Conservation (phyloP, 2,329 filamentous ascomycete genomes). For the Rhynchosporium graminicola region DNA sequence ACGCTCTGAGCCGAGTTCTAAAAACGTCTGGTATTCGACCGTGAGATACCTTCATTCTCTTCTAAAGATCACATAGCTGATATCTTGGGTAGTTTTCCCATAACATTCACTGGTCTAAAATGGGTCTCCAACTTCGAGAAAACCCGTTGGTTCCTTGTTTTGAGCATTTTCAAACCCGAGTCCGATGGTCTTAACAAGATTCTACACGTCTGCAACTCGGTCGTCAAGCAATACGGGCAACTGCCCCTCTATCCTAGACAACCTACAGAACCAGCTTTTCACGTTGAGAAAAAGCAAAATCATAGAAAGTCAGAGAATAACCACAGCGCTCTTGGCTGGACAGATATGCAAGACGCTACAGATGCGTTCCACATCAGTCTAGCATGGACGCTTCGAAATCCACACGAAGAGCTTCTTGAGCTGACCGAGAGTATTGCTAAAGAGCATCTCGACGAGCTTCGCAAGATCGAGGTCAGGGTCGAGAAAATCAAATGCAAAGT, state of each 20-base stretch:
- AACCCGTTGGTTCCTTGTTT: constrained; percentile 81
- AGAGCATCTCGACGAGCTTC: constrained; percentile 27
- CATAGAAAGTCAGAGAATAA: not conserved
- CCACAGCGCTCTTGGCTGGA: constrained; percentile 30
- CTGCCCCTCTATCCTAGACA: constrained; percentile 64
- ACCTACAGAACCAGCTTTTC: constrained; percentile 26
- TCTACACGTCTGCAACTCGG: constrained; percentile 65
- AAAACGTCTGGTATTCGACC: constrained; percentile 44
- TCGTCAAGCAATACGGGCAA: constrained; percentile 62
- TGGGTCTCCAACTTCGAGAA: constrained; percentile 69
- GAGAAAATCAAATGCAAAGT: constrained; percentile 71
- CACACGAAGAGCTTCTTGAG: constrained; percentile 47
- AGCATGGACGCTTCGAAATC: constrained; percentile 72
- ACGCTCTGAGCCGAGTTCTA: constrained; percentile 51
- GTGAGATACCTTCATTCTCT: constrained; percentile 42
- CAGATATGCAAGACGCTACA: constrained; percentile 45
- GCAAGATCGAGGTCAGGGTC: constrained; percentile 53
- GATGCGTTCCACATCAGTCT: constrained; percentile 84
- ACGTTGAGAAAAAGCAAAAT: constrained; percentile 11
- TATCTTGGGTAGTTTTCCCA: constrained; percentile 28
- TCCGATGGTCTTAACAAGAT: constrained; percentile 62
- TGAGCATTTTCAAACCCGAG: constrained; percentile 55
- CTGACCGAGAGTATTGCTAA: constrained; percentile 39
- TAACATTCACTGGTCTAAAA: constrained; percentile 47
- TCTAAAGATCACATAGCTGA: constrained; percentile 23